Conservation (phyloP, 2,329 filamentous ascomycete genomes). For the Penicillium palitans region DNA sequence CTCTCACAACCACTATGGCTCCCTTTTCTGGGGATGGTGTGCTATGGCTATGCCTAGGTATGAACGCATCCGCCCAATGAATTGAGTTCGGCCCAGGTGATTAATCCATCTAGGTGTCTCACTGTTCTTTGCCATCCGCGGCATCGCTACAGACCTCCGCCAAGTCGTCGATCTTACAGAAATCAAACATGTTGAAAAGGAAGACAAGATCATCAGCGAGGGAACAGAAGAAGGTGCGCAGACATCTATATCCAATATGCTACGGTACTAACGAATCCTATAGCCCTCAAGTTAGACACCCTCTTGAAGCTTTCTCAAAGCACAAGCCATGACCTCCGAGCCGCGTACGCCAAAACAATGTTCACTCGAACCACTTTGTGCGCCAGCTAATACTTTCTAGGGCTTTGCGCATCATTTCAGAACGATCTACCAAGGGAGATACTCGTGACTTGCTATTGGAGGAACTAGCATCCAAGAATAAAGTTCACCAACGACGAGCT, state of each 20-base stretch:
- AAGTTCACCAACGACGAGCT: constrained; percentile 41
- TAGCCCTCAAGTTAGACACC: constrained; percentile 63
- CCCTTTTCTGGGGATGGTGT: constrained; percentile 38
- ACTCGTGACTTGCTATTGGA: constrained; percentile 43
- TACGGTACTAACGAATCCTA: constrained; percentile 18
- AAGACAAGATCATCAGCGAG: constrained; percentile 72
- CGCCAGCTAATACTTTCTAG: constrained; percentile 58
- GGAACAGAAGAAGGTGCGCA: constrained; percentile 66
- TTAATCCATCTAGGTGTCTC: constrained; percentile 35
- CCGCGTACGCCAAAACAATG: constrained; percentile 59
- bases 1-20: constrained; percentile 29
- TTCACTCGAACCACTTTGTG: background rate
- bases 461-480: constrained; percentile 44
- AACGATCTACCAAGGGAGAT: constrained; percentile 45
- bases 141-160: constrained; percentile 55
- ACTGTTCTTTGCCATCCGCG: constrained; percentile 54
- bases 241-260: background rate
- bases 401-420: constrained; percentile 49
- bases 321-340: constrained; percentile 70
- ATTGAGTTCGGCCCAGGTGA: rapidly evolving
- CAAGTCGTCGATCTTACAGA: constrained; percentile 51
- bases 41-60: constrained; percentile 45
- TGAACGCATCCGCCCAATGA: background rate
- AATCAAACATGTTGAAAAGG: constrained; percentile 64
- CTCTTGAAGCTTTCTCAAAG: constrained; percentile 67